These are phyloP conservation scores for Sporothrix globosa DNA, from an alignment of 2,329 filamentous ascomycete species.

Conservation along the genomic window DNA sequence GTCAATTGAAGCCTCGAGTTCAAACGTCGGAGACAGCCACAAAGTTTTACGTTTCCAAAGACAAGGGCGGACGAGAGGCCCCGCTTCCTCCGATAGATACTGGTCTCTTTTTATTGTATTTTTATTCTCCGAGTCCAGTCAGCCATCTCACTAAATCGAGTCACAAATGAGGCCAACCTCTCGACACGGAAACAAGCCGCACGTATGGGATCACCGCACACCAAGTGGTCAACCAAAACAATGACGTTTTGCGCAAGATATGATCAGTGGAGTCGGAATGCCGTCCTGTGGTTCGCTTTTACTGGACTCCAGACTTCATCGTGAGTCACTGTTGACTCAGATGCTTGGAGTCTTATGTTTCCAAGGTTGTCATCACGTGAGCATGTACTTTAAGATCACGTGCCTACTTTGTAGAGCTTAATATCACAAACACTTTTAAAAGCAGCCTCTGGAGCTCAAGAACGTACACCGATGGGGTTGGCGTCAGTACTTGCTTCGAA, in stretches of 20 bases:
- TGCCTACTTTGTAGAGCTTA: neutral
- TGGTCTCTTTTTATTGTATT: neutral
- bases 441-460: neutral
- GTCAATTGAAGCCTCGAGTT: neutral
- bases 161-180: too few species aligned
- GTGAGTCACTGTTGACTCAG: constrained; percentile 21
- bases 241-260: too few species aligned
- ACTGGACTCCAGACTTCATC: neutral
- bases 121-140: too few species aligned
- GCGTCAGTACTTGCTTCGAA: neutral
- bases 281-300: neutral
- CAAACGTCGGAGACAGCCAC: neutral
- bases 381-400: neutral
- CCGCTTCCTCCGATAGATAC: neutral
- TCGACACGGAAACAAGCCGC: too few species aligned
- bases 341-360: neutral
- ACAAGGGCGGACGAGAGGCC: neutral
- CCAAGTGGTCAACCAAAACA: neutral
- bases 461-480: neutral
- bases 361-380: constrained; percentile 17
- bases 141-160: neutral
- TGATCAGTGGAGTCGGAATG: neutral
- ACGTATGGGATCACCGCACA: neutral
- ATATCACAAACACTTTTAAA: constrained; percentile 1
- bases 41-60: neutral